A percentile compares a stretch with the other conserved stretches of the same genome.
These are phyloP conservation scores for Chytriomyces hyalinus DNA, from an alignment of 192 early-diverging fungal genomes.

Conservation along the genomic window DNA sequence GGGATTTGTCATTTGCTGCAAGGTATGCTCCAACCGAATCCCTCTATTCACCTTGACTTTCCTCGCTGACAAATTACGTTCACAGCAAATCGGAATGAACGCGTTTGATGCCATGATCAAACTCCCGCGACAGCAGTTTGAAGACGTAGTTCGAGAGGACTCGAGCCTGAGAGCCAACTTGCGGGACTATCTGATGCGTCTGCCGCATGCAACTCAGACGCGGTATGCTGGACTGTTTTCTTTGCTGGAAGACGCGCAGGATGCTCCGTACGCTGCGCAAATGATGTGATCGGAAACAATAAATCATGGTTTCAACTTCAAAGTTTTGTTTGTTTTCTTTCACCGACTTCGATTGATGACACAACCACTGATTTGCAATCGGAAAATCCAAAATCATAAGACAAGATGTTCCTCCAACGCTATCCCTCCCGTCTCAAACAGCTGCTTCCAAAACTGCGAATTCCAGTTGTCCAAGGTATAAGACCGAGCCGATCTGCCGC, in stretches of 20 bases:
- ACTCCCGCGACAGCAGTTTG: slow-evolving; percentile 40
- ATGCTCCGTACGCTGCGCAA: neutral
- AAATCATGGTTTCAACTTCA: neutral
- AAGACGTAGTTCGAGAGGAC: slow-evolving; percentile 38
- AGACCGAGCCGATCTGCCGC: too few relatives aligned
- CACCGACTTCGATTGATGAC: too few relatives aligned
- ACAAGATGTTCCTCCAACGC: neutral
- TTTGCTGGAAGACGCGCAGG: slow-evolving; percentile 23
- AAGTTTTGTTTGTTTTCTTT: too few relatives aligned
- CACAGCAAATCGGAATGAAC: slow-evolving; percentile 25
- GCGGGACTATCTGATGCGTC: slow-evolving; percentile 35
- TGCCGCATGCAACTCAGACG: slow-evolving; percentile 29
- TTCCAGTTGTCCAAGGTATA: neutral
- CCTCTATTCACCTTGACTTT: neutral
- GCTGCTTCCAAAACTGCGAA: neutral
- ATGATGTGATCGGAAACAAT: neutral
- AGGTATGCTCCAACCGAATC: slow-evolving; percentile 40
- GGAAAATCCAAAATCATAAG: neutral
- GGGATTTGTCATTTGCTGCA: slow-evolving; percentile 72
- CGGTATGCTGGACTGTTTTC: slow-evolving; percentile 19
- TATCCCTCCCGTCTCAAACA: neutral
- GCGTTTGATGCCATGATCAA: slow-evolving; percentile 40
- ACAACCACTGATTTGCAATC: too few relatives aligned
- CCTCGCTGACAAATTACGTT: neutral
- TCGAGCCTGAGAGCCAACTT: slow-evolving; percentile 31